These are phyloP conservation scores for Fragaria iinumae DNA, from an alignment of 306 rosid species.

Conservation along the genomic window DNA sequence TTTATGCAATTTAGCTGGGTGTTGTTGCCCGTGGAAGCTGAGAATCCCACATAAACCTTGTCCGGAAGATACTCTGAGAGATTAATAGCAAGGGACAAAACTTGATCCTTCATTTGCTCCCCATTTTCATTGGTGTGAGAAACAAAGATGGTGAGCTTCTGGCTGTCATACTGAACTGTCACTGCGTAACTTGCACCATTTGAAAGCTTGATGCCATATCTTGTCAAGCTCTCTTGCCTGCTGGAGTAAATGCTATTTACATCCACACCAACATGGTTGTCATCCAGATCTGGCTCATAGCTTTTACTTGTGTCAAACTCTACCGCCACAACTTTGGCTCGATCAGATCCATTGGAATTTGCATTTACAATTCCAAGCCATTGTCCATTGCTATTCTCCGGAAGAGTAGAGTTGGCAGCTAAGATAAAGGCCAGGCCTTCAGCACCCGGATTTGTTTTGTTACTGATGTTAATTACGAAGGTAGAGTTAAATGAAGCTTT, in stretches of 20 bases:
- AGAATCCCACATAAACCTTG: slow-evolving; percentile 57
- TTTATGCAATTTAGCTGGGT: slow-evolving; percentile 52
- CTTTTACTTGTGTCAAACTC: slow-evolving; percentile 70
- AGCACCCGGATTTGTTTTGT: slow-evolving; percentile 24
- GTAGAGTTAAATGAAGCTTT: slow-evolving; percentile 35
- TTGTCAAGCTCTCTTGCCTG: slow-evolving; percentile 27
- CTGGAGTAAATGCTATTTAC: slow-evolving; percentile 51
- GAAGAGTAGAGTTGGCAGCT: slow-evolving; percentile 1
- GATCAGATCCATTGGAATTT: slow-evolving; percentile 47
- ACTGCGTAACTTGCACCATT: background rate
- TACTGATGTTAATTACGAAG: slow-evolving; percentile 28
- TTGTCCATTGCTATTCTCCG: slow-evolving; percentile 26
- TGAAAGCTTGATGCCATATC: slow-evolving; percentile 34
- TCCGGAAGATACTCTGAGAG: slow-evolving; percentile 45
- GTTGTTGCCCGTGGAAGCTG: slow-evolving; percentile 57
- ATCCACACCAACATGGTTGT: slow-evolving; percentile 65
- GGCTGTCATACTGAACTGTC: slow-evolving; percentile 32
- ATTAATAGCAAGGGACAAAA: slow-evolving; percentile 27
- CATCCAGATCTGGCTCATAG: slow-evolving; percentile 43
- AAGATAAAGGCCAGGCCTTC: slow-evolving; percentile 50
- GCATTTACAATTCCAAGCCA: slow-evolving; percentile 51
- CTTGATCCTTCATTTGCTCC: slow-evolving; percentile 6
- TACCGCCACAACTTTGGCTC: slow-evolving; percentile 47
- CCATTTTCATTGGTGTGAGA: slow-evolving; percentile 15
- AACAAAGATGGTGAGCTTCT: slow-evolving; percentile 30